Base-by-base conservation (phyloP, 2,329 filamentous ascomycete species). In the Aurifilum marmelostoma region DNA sequence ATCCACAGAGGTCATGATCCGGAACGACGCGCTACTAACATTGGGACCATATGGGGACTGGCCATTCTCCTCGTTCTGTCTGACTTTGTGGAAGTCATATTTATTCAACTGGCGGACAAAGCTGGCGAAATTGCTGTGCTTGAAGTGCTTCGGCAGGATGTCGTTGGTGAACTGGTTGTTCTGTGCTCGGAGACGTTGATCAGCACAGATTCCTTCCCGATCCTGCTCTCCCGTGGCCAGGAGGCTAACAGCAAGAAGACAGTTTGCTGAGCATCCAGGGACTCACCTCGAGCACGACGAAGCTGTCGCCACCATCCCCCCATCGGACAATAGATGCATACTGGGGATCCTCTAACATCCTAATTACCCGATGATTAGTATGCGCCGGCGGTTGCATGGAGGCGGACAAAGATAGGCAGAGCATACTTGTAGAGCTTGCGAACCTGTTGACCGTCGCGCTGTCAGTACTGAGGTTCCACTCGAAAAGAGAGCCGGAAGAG, bases 151-250 rank as follows among this genome's bases (percentile, higher is more conserved):
- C 2, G 96, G 96, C 21, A 99, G 88, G 75, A 99, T 97, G 52
- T 92, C 92, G 79, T 97, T 97, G 29, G 96, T 98, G 77, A 99
- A 99, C 80, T 97, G 97, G 79, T 98, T 95, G 80, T 97, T 97
- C 95, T 97, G 79, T 69, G 65, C 62, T 47, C 61, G 59, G 65
- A 27, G 50, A 67, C 9, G 67, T 76, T 8, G 71, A 76, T 74
- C 67, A 61, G 56, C n/a, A 50, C 24, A 39, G 43, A 43, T 9
- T 5, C 7, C 43, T 7, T n/a, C 43, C 43, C 7, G 3, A 24
- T 66, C 62, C 47, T 18, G 39, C 71, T 63, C 58, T 21, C 7
- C 50, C 21, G 70, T 56, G 27, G 54, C n/a, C 54, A 34, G 65
- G 69, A 68, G 62, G 41, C 58, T 34, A 39, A 50, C 27, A 16